Evolutionary conservation across 1,284 basidiomycete species (phyloP).

Genomic region (Xerocomus amazonicus): DNA sequence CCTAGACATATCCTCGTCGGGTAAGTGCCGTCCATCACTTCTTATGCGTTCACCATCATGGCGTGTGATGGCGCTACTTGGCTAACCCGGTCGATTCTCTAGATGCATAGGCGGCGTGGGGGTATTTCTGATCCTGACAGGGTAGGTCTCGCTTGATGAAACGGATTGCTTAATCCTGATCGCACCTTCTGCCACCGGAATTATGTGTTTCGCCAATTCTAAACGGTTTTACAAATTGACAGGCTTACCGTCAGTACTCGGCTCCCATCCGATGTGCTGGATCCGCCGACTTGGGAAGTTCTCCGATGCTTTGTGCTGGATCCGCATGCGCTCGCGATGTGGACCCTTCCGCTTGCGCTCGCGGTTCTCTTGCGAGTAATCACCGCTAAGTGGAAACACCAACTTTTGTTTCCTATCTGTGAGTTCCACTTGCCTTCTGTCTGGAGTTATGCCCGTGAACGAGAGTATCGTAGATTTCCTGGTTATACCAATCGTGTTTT

Average conservation of each 20-base stretch:
- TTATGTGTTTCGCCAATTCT: not conserved
- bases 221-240: not conserved
- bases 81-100: not conserved
- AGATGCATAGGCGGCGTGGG: slow-evolving; percentile 97
- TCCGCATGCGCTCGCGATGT: slow-evolving; percentile 61
- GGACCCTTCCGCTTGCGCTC: slow-evolving; percentile 74
- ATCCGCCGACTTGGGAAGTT: slow-evolving; percentile 58
- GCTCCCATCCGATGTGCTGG: slow-evolving; percentile 79
- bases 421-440: slow-evolving; percentile 29
- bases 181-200: not conserved
- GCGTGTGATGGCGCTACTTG: not conserved
- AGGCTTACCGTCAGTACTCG: slow-evolving; percentile 83
- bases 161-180: slow-evolving; percentile 4
- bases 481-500: slow-evolving; percentile 81
- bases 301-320: slow-evolving; percentile 62
- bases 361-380: slow-evolving; percentile 81
- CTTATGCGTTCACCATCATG: not conserved
- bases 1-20: slow-evolving; percentile 94
- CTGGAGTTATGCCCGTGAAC: not conserved
- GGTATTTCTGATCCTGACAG: slow-evolving; percentile 86
- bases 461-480: slow-evolving; percentile 68
- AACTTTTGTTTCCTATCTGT: slow-evolving; percentile 91
- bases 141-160: slow-evolving; percentile 42
- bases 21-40: slow-evolving; percentile 35
- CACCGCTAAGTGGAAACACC: slow-evolving; percentile 80